A percentile compares a stretch with the other conserved stretches of the same genome.
Evolutionary conservation across 2,329 filamentous ascomycete genomes (phyloP).

Genomic region (Fusarium equiseti): DNA sequence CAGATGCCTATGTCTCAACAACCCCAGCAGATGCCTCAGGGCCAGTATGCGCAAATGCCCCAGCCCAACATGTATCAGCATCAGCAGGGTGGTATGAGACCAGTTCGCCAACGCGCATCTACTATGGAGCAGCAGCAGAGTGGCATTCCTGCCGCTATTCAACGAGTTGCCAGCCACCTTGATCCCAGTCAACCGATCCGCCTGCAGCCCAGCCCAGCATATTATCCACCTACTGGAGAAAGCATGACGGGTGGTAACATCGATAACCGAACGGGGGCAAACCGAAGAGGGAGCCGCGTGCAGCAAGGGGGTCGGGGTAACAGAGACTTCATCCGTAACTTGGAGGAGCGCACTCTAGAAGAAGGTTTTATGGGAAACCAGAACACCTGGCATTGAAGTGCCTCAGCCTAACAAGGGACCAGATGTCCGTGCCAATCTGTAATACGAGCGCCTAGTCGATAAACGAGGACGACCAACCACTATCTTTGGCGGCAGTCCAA

Average conservation of each 20-base stretch:
- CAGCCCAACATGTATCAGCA: slow-evolving; percentile 73
- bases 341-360: slow-evolving; percentile 94
- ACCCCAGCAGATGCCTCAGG: slow-evolving; percentile 73
- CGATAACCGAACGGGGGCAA: slow-evolving; percentile 67
- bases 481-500: slow-evolving; percentile 24
- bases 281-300: slow-evolving; percentile 81
- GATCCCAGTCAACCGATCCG: slow-evolving; percentile 95
- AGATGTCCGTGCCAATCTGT: slow-evolving; percentile 35
- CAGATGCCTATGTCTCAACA: slow-evolving; percentile 79
- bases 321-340: slow-evolving; percentile 91
- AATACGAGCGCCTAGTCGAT: slow-evolving; percentile 23
- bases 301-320: slow-evolving; percentile 72
- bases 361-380: slow-evolving; percentile 84
- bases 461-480: slow-evolving; percentile 13
- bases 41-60: slow-evolving; percentile 69
- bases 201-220: slow-evolving; percentile 93
- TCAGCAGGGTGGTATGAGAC: slow-evolving; percentile 73
- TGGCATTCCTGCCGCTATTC: slow-evolving; percentile 91
- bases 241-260: slow-evolving; percentile 71
- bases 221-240: slow-evolving; percentile 93
- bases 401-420: slow-evolving; percentile 33
- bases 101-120: slow-evolving; percentile 87
- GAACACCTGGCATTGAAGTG: slow-evolving; percentile 74
- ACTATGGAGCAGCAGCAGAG: slow-evolving; percentile 97
- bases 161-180: slow-evolving; percentile 94